Percentiles rank a stretch among this genome's conserved stretches.
Conservation (phyloP, 768 basidiomycete species). For the Lactarius vividus region DNA sequence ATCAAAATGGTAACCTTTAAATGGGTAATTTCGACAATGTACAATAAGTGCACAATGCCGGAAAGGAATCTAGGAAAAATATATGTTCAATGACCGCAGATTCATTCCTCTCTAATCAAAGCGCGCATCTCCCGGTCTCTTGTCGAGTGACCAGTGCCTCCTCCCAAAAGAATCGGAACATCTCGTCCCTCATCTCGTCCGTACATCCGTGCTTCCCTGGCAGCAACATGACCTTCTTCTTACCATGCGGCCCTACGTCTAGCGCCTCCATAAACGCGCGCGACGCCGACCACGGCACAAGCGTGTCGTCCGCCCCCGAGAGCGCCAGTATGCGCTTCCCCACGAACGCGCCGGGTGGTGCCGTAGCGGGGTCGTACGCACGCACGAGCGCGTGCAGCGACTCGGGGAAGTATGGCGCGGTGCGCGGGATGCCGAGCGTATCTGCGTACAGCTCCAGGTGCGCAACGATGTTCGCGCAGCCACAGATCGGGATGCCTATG, state of each 20-base stretch:
- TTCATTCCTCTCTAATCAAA: slow-evolving; percentile 1
- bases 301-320: slow-evolving; percentile 47
- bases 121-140: neutral
- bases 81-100: too few species aligned
- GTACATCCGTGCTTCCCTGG: slow-evolving; percentile 39
- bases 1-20: too few species aligned
- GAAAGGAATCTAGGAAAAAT: too few species aligned
- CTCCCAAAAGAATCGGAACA: slow-evolving; percentile 29
- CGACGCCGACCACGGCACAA: slow-evolving; percentile 38
- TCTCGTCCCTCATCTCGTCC: slow-evolving; percentile 37
- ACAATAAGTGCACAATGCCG: too few species aligned
- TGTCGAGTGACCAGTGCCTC: slow-evolving; percentile 15
- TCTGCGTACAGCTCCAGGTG: slow-evolving; percentile 59
- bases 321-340: slow-evolving; percentile 75
- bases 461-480: slow-evolving; percentile 65
- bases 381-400: slow-evolving; percentile 49
- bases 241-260: slow-evolving; percentile 33
- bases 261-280: slow-evolving; percentile 34
- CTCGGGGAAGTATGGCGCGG: slow-evolving; percentile 56
- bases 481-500: slow-evolving; percentile 48
- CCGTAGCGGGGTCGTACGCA: slow-evolving; percentile 44
- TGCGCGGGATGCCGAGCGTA: slow-evolving; percentile 41
- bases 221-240: slow-evolving; percentile 34
- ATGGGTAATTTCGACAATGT: too few species aligned
- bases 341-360: slow-evolving; percentile 53